Percentiles rank a stretch among this genome's conserved stretches.
These are phyloP conservation scores for Citrus unshiu DNA, from an alignment of 345 rosid species.

Conservation along the genomic window DNA sequence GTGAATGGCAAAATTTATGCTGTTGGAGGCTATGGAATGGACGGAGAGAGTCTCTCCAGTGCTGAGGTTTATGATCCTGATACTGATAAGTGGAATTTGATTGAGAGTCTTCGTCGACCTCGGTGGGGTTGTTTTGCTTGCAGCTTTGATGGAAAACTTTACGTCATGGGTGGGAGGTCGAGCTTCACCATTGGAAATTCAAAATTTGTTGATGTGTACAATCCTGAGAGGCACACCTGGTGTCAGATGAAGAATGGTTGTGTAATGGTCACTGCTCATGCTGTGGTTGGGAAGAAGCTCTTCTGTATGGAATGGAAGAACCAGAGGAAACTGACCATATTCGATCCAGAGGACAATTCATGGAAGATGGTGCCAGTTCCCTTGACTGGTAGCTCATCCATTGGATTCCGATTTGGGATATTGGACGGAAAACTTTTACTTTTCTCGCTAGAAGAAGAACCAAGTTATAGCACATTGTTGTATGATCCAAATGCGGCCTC, in stretches of 20 bases:
- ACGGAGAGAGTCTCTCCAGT: conserved; percentile 67
- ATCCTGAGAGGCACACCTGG: conserved; percentile 65
- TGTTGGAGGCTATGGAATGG: conserved; percentile 74
- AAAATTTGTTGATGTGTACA: conserved; percentile 66
- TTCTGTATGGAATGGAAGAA: conserved; percentile 91
- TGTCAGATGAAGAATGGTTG: conserved; percentile 78
- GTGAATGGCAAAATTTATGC: conserved; percentile 79
- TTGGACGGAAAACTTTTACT: conserved; percentile 70
- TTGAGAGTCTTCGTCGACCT: conserved; percentile 77
- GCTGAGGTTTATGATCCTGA: conserved; percentile 79
- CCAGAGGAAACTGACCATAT: conserved; percentile 72
- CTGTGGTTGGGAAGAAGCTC: conserved; percentile 67
- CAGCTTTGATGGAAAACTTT: conserved; percentile 71
- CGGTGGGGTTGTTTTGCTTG: conserved; percentile 89
- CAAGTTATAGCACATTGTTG: conserved; percentile 48
- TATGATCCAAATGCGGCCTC: conserved; percentile 75
- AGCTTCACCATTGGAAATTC: conserved; percentile 91
- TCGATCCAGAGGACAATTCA: conserved; percentile 52
- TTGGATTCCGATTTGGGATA: conserved; percentile 73
- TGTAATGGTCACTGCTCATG: conserved; percentile 94
- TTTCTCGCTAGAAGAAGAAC: conserved; percentile 52
- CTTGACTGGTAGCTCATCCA: conserved; percentile 57
- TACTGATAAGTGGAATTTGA: conserved; percentile 49
- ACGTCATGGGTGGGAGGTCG: conserved; percentile 94
- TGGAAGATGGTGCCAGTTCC: conserved; percentile 86